Evolutionary conservation across 1,284 basidiomycete genomes (phyloP).

Genomic region (Butyriboletus appendiculatus): DNA sequence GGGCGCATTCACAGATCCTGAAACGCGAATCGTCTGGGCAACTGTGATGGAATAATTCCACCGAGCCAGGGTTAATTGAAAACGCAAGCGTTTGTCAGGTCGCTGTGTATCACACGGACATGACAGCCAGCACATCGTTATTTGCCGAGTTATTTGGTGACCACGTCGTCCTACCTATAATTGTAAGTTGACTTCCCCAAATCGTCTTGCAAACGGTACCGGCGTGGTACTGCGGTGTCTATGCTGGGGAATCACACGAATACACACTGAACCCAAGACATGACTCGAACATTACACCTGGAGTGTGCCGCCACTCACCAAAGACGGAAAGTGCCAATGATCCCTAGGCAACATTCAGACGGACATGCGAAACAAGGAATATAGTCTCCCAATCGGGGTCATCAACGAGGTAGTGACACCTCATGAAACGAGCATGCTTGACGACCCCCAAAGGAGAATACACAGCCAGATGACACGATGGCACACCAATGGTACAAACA

Average conservation of each 20-base stretch:
- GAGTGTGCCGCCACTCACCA: not conserved
- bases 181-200: constrained; percentile 20
- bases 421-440: constrained; percentile 19
- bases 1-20: not conserved
- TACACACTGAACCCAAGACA: constrained; percentile 3
- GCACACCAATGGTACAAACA: not conserved
- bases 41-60: constrained; percentile 4
- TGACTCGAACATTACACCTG: constrained; percentile 7
- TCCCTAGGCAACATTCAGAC: not conserved
- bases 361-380: constrained; percentile 2
- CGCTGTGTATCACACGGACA: constrained; percentile 28
- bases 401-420: constrained; percentile 20
- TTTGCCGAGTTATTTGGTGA: constrained; percentile 6
- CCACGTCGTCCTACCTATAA: constrained; percentile 15
- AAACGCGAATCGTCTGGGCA: constrained; percentile 19
- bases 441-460: constrained; percentile 20
- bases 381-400: not conserved
- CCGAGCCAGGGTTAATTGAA: constrained; percentile 4
- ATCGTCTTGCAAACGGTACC: constrained; percentile 24
- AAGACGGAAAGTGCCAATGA: not conserved
- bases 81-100: constrained; percentile 4
- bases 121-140: constrained; percentile 24
- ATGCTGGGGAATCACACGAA: constrained; percentile 2
- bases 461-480: constrained; percentile 26
- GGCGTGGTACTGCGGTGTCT: constrained; percentile 18